Evolutionary conservation across 306 rosid species (phyloP), one percentile per base, ranked within the genome.

Genomic region (Sechiopsis laciniata): DNA sequence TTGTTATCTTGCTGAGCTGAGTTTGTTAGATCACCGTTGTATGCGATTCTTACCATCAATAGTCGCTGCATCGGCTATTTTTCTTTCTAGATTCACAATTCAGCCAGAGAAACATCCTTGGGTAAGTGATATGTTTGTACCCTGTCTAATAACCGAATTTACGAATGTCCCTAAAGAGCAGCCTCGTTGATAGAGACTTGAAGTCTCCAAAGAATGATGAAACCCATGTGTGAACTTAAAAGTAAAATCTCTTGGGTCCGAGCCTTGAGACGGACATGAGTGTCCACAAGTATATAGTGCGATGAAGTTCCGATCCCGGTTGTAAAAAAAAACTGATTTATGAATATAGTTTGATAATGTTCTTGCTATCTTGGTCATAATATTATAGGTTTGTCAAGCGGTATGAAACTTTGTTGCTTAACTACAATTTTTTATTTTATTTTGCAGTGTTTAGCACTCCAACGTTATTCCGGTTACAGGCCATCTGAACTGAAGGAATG

Each of bases 1-100:
- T 66, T 72, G 59, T 60, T 85, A 81, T 81, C 89, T 85, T 60
- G 78, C 77, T 57, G 89, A 85, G 80, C 78, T 85, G 32, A 76
- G 85, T 68, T 76, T 85, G 74, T 73, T 81, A 48, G 85, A 79
- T 26, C 78, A 75, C 56, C 20, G 10, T 35, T 85, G 78, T 52
- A 46, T 75, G 48, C 73, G 54, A 21, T 78, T 83, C 78, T 74
- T 81, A 52, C 87, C 87, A 20, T 85, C 89, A 29, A 20, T 80
- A 12, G 37, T 78, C 19, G 87, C 87, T n/a, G 87, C 89, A 55
- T 83, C 87, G 3, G 84, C 79, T 10, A 46, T 83, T 71, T 85
- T 85, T 72, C 85, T 85, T 64, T 74, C 89, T n/a, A 72, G 75
- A 35, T 79, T 83, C 74, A 83, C 76, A 2, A 51, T 78, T 29